phyloP scores from a whole-genome alignment of 495 filamentous ascomycete genomes.

The Thermochaetoides thermophila region DNA sequence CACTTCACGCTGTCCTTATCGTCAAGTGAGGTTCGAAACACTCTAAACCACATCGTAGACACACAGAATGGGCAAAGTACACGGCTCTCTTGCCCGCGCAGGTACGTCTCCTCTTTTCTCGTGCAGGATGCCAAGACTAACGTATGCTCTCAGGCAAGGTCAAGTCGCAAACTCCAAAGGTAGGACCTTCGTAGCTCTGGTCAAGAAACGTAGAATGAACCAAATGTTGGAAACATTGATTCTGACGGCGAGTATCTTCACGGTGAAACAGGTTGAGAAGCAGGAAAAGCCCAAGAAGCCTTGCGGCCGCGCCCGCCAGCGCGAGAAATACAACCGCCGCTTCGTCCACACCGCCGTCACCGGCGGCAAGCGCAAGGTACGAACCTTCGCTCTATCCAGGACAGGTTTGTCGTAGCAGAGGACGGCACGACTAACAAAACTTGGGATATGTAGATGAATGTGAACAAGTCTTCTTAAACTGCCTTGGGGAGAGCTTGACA shows the following conservation, averaged over 20 bases:
- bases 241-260: too few species aligned
- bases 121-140: neutral
- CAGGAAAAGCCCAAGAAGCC: conserved; percentile 86
- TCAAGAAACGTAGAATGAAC: too few species aligned
- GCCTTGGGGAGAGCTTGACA: neutral
- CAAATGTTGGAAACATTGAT: too few species aligned
- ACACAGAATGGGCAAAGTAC: conserved; percentile 83
- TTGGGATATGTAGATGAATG: conserved; percentile 42
- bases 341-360: conserved; percentile 98
- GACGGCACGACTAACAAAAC: too few species aligned
- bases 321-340: conserved; percentile 86
- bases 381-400: too few species aligned
- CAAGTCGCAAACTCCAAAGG: conserved; percentile 40
- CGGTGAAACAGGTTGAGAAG: conserved; percentile 73
- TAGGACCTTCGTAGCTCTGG: conserved; percentile 3
- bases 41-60: conserved; percentile 24
- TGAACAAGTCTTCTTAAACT: conserved; percentile 31
- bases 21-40: conserved; percentile 2
- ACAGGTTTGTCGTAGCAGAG: too few species aligned
- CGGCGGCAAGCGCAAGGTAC: conserved; percentile 96
- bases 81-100: conserved; percentile 89
- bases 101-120: conserved; percentile 31
- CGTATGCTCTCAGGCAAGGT: conserved; percentile 22
- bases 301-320: conserved; percentile 97
- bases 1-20: neutral